A percentile compares a stretch with the other conserved stretches of the same genome.
These are phyloP conservation scores for Protomyces pachydermus DNA, from an alignment of 1,139 yeast species.

Conservation along the genomic window DNA sequence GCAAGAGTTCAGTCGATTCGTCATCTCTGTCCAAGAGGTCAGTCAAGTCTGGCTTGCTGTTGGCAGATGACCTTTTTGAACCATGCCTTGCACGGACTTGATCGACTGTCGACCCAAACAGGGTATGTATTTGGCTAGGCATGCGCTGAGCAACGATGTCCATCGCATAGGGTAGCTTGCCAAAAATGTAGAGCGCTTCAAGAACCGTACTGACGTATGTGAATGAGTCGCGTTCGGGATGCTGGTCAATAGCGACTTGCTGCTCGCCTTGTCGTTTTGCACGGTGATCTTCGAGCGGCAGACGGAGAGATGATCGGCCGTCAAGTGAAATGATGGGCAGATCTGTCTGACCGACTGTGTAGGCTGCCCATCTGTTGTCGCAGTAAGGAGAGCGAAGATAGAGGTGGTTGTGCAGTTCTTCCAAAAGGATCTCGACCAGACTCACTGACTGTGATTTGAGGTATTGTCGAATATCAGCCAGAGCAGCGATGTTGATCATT, in stretches of 20 bases:
- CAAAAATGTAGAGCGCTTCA: conserved; percentile 57
- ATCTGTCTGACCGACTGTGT: conserved; percentile 36
- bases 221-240: conserved; percentile 50
- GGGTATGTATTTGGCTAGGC: conserved; percentile 48
- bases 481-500: conserved; percentile 50
- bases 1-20: conserved; percentile 7
- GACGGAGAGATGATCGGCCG: not conserved
- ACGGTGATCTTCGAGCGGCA: conserved; percentile 11
- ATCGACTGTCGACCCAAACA: conserved; percentile 59
- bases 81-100: conserved; percentile 47
- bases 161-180: conserved; percentile 58
- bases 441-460: conserved; percentile 25
- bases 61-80: not conserved
- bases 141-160: conserved; percentile 51
- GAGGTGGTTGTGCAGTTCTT: conserved; percentile 68
- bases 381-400: conserved; percentile 54
- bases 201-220: conserved; percentile 54
- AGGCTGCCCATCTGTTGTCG: conserved; percentile 39
- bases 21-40: not conserved
- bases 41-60: not conserved
- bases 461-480: conserved; percentile 28
- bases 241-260: conserved; percentile 33
- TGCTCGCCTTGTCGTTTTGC: not conserved
- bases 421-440: conserved; percentile 55
- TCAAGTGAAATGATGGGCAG: conserved; percentile 45